Evolutionary conservation across 139 green algal genomes (phyloP).

Genomic region (Chlorella ohadii): DNA sequence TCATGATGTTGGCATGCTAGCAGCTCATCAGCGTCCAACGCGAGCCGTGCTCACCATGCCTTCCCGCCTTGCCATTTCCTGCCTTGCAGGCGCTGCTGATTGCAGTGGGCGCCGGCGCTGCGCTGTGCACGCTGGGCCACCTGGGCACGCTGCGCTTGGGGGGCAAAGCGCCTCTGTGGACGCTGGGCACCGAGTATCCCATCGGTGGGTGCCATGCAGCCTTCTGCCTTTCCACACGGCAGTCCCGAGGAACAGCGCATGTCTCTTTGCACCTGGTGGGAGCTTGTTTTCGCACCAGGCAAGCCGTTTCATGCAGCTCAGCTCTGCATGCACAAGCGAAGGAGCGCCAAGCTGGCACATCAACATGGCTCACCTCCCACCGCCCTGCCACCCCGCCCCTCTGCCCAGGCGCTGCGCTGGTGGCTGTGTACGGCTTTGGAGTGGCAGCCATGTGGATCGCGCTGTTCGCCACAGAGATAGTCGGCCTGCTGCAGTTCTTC

Average conservation of each 20-base stretch:
- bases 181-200: conserved; percentile 32
- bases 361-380: no score
- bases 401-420: conserved; percentile 53
- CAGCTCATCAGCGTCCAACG: no score
- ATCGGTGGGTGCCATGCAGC: conserved; percentile 25
- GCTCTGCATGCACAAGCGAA: no score
- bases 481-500: conserved; percentile 76
- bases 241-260: no score
- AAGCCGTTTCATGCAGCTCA: no score
- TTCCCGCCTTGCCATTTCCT: background rate
- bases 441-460: conserved; percentile 90
- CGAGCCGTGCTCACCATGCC: no score
- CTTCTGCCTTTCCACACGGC: no score
- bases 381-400: background rate
- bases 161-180: conserved; percentile 38
- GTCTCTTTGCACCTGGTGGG: no score
- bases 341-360: no score
- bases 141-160: background rate
- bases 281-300: no score
- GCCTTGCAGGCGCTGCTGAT: background rate
- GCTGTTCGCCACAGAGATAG: conserved; percentile 67
- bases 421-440: conserved; percentile 74
- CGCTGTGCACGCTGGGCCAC: background rate
- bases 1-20: no score
- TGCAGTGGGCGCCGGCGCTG: background rate